These are phyloP conservation scores for Tanacetum coccineum DNA, from an alignment of 129 eudicot species.

Conservation along the genomic window DNA sequence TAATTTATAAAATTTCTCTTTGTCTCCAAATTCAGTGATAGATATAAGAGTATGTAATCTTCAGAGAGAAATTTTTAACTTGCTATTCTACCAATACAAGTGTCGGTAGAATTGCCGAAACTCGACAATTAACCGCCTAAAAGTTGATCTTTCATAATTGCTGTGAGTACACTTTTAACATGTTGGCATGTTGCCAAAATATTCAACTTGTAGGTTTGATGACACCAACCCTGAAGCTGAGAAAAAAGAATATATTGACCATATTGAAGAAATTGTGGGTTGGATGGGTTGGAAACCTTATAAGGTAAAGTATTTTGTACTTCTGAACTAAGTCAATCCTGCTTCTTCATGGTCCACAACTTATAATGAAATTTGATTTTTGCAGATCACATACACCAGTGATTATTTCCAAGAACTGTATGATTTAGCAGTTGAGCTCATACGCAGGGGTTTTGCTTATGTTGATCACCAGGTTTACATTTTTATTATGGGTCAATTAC, in stretches of 20 bases:
- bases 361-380: conserved; percentile 13
- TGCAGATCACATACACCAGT: conserved; percentile 94
- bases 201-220: conserved; percentile 57
- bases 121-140: not conserved
- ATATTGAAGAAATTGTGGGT: conserved; percentile 82
- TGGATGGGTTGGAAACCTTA: conserved; percentile 99
- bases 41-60: not conserved
- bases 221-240: conserved; percentile 99
- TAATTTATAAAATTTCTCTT: not conserved
- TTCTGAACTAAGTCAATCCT: not conserved
- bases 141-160: no score
- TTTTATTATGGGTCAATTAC: not conserved
- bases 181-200: not conserved
- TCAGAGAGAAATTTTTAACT: not conserved
- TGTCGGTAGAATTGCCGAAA: not conserved
- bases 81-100: not conserved
- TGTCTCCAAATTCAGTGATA: not conserved
- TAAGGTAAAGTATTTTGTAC: conserved; percentile 45
- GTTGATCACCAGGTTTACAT: conserved; percentile 91
- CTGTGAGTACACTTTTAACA: not conserved
- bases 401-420: conserved; percentile 87
- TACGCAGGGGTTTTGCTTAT: conserved; percentile 82
- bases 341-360: not conserved
- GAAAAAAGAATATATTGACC: conserved; percentile 95
- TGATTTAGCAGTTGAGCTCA: conserved; percentile 89